Evolutionary conservation across 2,329 filamentous ascomycete genomes (phyloP).

Genomic region (Zymoseptoria ardabiliae): DNA sequence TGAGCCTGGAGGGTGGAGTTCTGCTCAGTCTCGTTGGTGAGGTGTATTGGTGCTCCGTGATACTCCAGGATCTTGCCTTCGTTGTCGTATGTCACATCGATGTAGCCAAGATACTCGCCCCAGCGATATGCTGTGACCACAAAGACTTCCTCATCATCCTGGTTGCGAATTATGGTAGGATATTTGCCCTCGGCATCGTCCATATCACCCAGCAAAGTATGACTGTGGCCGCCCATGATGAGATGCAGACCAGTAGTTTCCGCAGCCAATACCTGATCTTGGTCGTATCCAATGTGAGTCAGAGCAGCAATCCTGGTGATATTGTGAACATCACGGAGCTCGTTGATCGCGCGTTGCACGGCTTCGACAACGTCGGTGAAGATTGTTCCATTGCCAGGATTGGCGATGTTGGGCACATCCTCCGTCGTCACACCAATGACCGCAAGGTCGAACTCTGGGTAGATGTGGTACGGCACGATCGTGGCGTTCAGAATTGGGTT

Average conservation of each 20-base stretch:
- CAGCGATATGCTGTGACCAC: slow-evolving; percentile 61
- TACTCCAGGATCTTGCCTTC: slow-evolving; percentile 56
- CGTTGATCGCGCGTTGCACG: slow-evolving; percentile 55
- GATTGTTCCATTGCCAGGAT: slow-evolving; percentile 49
- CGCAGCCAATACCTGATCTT: slow-evolving; percentile 54
- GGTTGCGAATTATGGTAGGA: slow-evolving; percentile 55
- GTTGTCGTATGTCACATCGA: slow-evolving; percentile 56
- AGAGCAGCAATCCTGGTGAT: slow-evolving; percentile 59
- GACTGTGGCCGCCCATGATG: slow-evolving; percentile 57
- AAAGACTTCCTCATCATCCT: slow-evolving; percentile 59
- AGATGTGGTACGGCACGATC: slow-evolving; percentile 60
- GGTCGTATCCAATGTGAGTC: slow-evolving; percentile 60
- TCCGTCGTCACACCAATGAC: slow-evolving; percentile 59
- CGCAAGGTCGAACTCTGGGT: slow-evolving; percentile 53
- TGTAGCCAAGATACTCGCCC: slow-evolving; percentile 62
- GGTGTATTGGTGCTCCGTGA: slow-evolving; percentile 56
- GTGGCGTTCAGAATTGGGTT: slow-evolving; percentile 53
- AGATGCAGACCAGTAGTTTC: slow-evolving; percentile 58
- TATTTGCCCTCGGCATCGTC: slow-evolving; percentile 53
- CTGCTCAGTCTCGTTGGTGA: slow-evolving; percentile 54
- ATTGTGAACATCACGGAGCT: slow-evolving; percentile 54
- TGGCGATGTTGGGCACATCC: slow-evolving; percentile 52
- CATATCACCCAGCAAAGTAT: slow-evolving; percentile 54
- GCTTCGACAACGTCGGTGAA: slow-evolving; percentile 53
- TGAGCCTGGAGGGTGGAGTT: slow-evolving; percentile 52